Conservation (phyloP, 2,329 filamentous ascomycete genomes). For the Aspergillus latus region DNA sequence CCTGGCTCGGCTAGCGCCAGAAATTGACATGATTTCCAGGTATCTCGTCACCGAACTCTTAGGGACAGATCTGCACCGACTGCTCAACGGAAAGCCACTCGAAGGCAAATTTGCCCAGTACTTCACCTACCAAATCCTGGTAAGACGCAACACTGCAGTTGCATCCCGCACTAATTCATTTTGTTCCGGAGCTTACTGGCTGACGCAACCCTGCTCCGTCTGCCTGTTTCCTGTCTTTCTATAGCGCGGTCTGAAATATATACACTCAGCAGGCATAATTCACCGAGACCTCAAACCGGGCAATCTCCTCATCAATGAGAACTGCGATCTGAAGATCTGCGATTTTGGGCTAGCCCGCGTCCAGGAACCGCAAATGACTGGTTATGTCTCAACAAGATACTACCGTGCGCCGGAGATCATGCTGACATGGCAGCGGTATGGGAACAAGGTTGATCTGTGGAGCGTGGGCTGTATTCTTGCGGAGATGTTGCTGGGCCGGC, state of each 20-base stretch:
- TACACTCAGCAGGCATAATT: slow-evolving; percentile 96
- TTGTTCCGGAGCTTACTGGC: not conserved
- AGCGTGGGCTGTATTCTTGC: slow-evolving; percentile 99
- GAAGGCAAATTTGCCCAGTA: slow-evolving; percentile 99
- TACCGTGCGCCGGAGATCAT: slow-evolving; percentile 99
- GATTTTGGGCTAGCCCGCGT: slow-evolving; percentile 97
- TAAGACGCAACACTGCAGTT: slow-evolving; percentile 41
- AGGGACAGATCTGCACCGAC: slow-evolving; percentile 91
- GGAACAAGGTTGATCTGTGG: slow-evolving; percentile 98
- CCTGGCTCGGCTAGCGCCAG: not conserved
- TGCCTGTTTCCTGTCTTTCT: slow-evolving; percentile 41
- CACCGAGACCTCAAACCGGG: slow-evolving; percentile 97
- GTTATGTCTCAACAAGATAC: slow-evolving; percentile 97
- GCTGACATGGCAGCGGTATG: slow-evolving; percentile 99
- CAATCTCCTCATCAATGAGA: slow-evolving; percentile 99
- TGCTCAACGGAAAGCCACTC: slow-evolving; percentile 89
- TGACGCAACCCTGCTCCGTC: not conserved
- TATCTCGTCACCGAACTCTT: slow-evolving; percentile 98
- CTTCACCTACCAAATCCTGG: slow-evolving; percentile 98
- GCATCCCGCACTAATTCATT: slow-evolving; percentile 19
- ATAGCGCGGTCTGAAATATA: slow-evolving; percentile 96
- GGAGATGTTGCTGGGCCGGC: slow-evolving; percentile 98
- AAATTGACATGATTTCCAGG: slow-evolving; percentile 48
- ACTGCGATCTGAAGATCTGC: slow-evolving; percentile 99
- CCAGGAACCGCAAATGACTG: slow-evolving; percentile 99